Evolutionary conservation across 1,139 yeast genomes (phyloP), one percentile per base, ranked within the genome.

Genomic region (Magnusiomyces tetraspermus): DNA sequence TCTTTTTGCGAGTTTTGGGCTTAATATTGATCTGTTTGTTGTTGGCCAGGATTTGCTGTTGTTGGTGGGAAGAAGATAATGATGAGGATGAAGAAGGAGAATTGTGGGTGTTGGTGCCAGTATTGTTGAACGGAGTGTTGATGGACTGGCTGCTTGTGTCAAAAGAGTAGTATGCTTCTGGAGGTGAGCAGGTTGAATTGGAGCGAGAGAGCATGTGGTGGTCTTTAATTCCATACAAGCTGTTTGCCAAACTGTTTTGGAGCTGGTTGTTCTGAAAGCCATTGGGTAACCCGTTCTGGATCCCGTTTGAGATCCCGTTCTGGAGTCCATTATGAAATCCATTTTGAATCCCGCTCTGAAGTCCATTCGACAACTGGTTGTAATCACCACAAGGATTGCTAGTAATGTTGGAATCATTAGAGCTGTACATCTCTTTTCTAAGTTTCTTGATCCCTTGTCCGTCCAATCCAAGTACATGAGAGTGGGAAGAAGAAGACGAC

Each of bases 1-100:
- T 40, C 43, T 49, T 52, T 47, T 54, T 40, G n/a, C 45, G 17
- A n/a, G 10, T 15, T 33, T 33, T 33, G 10, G 10, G 38, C n/a
- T 33, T 33, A 4, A 33, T 8, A 23, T 15, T 15, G 10, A 17
- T 15, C 10, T 10, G 10, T 15, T 17, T 15, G 38, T 15, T 15
- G n/a, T 33, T 15, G 30, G 6, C 17, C 28, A 11, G 23, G n/a
- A 11, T 15, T 15, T 33, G 38, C 10, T 33, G 38, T n/a, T n/a
- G 17, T 41, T 41, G 17, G 38, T 33, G n/a, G 10, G 17, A 17
- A 33, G n/a, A 13, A 17, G n/a, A 33, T 33, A 33, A 33, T 17
- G 5, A 17, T 33, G 5, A 33, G 17, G 17, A 4, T 10, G 38
- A 33, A 15, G 38, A 33, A 15, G 17, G 10, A 5, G 38, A 33